Percentiles rank a stretch among this genome's conserved stretches.
Evolutionary conservation across 768 basidiomycete species (phyloP).

Genomic region (Psilocybe cubensis): DNA sequence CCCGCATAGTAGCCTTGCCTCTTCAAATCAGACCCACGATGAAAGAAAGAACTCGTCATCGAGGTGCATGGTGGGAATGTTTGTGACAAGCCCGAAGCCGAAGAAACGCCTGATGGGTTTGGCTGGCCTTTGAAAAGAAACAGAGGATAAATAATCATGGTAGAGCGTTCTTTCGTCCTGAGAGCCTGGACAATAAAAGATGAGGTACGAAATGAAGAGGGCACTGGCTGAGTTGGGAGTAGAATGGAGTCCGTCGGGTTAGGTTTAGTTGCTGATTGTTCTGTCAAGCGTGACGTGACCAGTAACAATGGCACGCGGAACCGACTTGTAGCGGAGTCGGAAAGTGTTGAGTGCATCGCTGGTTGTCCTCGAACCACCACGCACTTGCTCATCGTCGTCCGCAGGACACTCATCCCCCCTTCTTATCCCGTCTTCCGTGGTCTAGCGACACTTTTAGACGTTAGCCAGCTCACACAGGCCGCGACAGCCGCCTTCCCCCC

Average conservation of each 20-base stretch:
- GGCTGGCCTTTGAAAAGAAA: no score
- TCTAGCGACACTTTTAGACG: constrained; percentile 20
- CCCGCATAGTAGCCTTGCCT: no score
- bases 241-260: no score
- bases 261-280: neutral
- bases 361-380: constrained; percentile 53
- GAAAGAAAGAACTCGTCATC: no score
- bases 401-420: constrained; percentile 28
- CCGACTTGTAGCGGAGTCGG: constrained; percentile 50
- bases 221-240: no score
- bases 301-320: constrained; percentile 26
- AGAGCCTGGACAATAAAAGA: neutral
- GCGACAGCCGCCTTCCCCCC: constrained; percentile 25
- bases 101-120: no score
- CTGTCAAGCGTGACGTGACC: neutral
- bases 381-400: constrained; percentile 32
- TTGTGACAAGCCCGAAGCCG: no score
- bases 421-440: constrained; percentile 26
- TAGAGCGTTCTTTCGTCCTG: no score
- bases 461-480: constrained; percentile 17
- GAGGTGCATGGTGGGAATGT: no score
- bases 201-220: neutral
- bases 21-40: no score
- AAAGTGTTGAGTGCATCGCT: constrained; percentile 40
- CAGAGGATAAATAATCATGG: no score